Conservation (phyloP, 1,284 basidiomycete species). For the Irpex sp. region DNA sequence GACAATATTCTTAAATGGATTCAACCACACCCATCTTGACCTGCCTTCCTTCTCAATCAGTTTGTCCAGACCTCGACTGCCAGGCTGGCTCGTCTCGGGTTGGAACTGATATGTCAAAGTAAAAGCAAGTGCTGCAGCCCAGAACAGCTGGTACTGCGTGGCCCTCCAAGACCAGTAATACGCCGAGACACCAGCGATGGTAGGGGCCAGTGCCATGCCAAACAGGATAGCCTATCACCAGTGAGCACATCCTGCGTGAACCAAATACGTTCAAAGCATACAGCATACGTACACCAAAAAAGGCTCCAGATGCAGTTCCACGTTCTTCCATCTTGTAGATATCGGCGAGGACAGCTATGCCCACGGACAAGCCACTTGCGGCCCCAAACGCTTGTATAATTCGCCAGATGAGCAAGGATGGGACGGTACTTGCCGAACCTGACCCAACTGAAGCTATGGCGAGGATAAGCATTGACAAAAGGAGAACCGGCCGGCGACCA, state of each 20-base stretch:
- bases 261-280: too few species aligned
- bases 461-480: conserved; percentile 55
- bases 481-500: conserved; percentile 61
- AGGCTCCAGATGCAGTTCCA: conserved; percentile 39
- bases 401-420: conserved; percentile 53
- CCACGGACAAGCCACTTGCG: conserved; percentile 33
- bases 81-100: conserved; percentile 69
- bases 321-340: conserved; percentile 37
- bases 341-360: conserved; percentile 43
- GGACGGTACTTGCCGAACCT: conserved; percentile 40
- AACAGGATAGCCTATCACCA: conserved; percentile 20
- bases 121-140: conserved; percentile 42
- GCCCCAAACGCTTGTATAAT: conserved; percentile 60
- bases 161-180: conserved; percentile 67
- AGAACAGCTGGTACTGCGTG: conserved; percentile 53
- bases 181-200: conserved; percentile 39
- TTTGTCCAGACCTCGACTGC: conserved; percentile 21
- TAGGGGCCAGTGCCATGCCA: conserved; percentile 29
- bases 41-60: conserved; percentile 17
- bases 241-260: too few species aligned
- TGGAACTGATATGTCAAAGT: conserved; percentile 37
- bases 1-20: conserved; percentile 52
- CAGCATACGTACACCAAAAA: conserved; percentile 27
- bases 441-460: conserved; percentile 60
- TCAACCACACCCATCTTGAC: conserved; percentile 44